Evolutionary conservation across 176 grass and related monocot species (phyloP), one percentile per base, ranked within the genome.

Genomic region (Carex littledalei): DNA sequence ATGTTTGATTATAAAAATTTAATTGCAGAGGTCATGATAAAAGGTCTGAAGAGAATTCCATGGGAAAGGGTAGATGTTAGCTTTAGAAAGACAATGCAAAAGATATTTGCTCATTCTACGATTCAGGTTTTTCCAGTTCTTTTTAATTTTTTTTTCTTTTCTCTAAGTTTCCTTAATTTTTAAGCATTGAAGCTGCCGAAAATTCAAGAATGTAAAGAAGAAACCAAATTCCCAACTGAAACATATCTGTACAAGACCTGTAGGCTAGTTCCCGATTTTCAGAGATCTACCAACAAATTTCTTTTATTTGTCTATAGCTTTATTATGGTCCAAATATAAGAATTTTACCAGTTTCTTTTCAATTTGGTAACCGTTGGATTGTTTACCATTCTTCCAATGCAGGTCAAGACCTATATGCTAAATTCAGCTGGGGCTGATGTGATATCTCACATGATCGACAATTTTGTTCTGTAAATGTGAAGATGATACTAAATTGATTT

Each of bases 51-150:
- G 64, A 91, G 93, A 91, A 79, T 92, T 89, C 85, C 89, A 12
- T 98, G 93, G 93, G 96, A 98, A 94, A 95, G 96, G 76, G 84
- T 98, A 74, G 91, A 95, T 85, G 91, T 98, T 83, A 94, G 96
- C 85, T 98, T 98, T 87, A 88, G 84, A 57, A 95, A 90, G 88
- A 94, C 89, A 39, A 87, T 52, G 82, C 96, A 95, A 78, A 94
- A 74, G 70, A 21, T 98, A 90, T 92, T 98, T 34, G 95, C 95
- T 64, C 95, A 98, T 64, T 93, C 88, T 88, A 94, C 95, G 9
- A 98, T 98, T 87, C 93, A 95, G 95, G 95, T 95, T 89, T 84
- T 81, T 12, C 61, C 2, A 7, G 8, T 45, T 12, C 41, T 4
- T 21, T n/a, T 45, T 32, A 58, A 49, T 85, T 10, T 26, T 64